Conservation (phyloP, 2,329 filamentous ascomycete genomes). For the Monosporascus sp. region DNA sequence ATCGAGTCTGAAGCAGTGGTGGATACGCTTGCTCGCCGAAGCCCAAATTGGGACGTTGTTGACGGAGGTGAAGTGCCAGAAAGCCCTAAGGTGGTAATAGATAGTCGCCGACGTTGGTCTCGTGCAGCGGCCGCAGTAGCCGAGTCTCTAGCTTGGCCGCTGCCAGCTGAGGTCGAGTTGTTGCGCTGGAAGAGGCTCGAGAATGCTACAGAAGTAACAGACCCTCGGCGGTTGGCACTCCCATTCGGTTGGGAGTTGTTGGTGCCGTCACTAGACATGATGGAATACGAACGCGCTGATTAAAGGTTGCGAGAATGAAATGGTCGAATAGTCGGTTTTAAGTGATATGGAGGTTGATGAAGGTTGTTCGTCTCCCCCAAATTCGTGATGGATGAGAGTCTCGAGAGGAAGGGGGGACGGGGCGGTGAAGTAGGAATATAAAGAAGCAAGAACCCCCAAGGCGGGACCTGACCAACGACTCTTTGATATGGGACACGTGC, state of each 20-base stretch:
- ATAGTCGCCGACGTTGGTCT: slow-evolving; percentile 61
- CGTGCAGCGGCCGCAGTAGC: slow-evolving; percentile 19
- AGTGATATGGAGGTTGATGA: neutral
- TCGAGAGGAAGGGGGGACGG: neutral
- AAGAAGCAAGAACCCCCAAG: neutral
- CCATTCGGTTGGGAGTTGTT: slow-evolving; percentile 18
- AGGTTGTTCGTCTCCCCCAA: neutral
- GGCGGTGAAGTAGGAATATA: neutral
- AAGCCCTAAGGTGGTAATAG: slow-evolving; percentile 69
- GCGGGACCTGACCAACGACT: neutral
- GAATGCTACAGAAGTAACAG: slow-evolving; percentile 52
- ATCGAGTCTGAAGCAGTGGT: slow-evolving; percentile 59
- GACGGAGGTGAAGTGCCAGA: slow-evolving; percentile 62
- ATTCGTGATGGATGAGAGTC: neutral
- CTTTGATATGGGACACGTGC: neutral
- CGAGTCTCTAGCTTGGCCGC: slow-evolving; percentile 17
- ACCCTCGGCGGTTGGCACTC: slow-evolving; percentile 43
- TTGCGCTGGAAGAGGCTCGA: slow-evolving; percentile 55
- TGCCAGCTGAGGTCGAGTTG: slow-evolving; percentile 43
- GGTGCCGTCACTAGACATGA: slow-evolving; percentile 27
- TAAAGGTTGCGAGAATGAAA: neutral
- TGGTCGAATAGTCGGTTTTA: slow-evolving; percentile 3
- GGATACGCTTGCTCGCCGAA: slow-evolving; percentile 64
- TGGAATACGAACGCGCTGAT: slow-evolving; percentile 5
- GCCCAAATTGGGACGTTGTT: slow-evolving; percentile 43